These are phyloP conservation scores for Coelastrella sp. DNA, from an alignment of 139 green algal genomes.

Conservation along the genomic window DNA sequence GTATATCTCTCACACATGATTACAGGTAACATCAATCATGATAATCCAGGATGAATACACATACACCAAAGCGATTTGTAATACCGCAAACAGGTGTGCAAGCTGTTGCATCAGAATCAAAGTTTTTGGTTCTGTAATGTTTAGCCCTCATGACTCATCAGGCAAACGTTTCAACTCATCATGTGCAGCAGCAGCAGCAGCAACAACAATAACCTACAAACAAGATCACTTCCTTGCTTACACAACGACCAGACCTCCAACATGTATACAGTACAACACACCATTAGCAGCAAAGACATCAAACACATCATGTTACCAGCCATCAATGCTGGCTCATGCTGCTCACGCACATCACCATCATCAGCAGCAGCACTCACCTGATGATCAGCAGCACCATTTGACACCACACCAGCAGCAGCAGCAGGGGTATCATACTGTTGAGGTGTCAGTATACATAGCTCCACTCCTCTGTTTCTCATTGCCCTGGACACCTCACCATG, in stretches of 20 bases:
- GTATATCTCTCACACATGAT: no score
- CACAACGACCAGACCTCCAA: background rate
- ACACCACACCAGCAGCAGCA: no score
- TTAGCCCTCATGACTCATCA: slow-evolving; percentile 44
- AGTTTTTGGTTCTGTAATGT: slow-evolving; percentile 57
- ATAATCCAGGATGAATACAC: no score
- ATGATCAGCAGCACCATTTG: background rate
- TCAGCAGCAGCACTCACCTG: background rate
- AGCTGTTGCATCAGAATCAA: slow-evolving; percentile 55
- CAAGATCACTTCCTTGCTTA: background rate
- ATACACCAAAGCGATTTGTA: no score
- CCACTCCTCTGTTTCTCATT: slow-evolving; percentile 98
- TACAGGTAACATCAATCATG: no score
- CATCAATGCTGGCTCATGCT: no score
- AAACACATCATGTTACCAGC: background rate
- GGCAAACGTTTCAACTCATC: slow-evolving; percentile 32
- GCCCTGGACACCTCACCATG: slow-evolving; percentile 95
- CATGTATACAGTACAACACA: background rate
- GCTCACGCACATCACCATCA: background rate
- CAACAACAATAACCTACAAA: background rate
- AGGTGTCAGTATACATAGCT: slow-evolving; percentile 87
- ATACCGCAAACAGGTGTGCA: no score
- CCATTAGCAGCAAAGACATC: background rate
- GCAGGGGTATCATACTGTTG: no score
- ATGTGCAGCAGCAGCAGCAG: slow-evolving; percentile 20